Evolutionary conservation across 225 moss, liverwort and hornwort species (phyloP), one percentile per base, ranked within the genome.

Genomic region (Climacium dendroides): DNA sequence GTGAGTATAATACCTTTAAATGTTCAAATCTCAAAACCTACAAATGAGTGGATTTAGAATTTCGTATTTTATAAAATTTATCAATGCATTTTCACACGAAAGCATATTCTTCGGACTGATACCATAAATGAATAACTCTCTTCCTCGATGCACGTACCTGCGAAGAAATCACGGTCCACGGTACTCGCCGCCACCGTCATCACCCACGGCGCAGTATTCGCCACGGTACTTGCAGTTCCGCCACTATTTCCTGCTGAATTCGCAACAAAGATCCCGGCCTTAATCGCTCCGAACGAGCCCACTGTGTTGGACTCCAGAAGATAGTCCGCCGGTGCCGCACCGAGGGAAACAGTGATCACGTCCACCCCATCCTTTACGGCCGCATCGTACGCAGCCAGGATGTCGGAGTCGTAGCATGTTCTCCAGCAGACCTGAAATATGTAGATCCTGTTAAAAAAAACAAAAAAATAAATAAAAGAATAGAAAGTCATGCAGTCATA

Each of bases 321-420:
- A 28, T 85, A 85, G 17, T 64, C 54, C 12, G 6, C 19, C 8
- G 82, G 55, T 2, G 0, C 0, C 11, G 91, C 81, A 4, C 94
- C 96, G 18, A 97, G 85, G 7, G 95, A 96, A 24, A 96, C 90
- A 2, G 94, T 94, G 41, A 95, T 83, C 50, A 97, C 83, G 67
- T 97, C 97, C 70, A 97, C 96, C 17, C 95, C 95, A 62, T 97
- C 96, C 8, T 83, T 87, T 30, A 95, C 93, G 13, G 95, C 97
- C 4, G 87, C 90, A 63, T 85, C 87, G 15, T 85, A 87, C 30
- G 87, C 91, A 8, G 89, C 91, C 74, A 90, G 50, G 2, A 58
- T 26, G 32, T 91, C 91, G 3, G 85, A 89, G 59, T 75, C 28
- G 34, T 87, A 85, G 72, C 90, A 88, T 4, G 76, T 25, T 41